Evolutionary conservation across 768 basidiomycete species (phyloP), one percentile per base, ranked within the genome.

Genomic region (Leccinum olivaceopallidum): DNA sequence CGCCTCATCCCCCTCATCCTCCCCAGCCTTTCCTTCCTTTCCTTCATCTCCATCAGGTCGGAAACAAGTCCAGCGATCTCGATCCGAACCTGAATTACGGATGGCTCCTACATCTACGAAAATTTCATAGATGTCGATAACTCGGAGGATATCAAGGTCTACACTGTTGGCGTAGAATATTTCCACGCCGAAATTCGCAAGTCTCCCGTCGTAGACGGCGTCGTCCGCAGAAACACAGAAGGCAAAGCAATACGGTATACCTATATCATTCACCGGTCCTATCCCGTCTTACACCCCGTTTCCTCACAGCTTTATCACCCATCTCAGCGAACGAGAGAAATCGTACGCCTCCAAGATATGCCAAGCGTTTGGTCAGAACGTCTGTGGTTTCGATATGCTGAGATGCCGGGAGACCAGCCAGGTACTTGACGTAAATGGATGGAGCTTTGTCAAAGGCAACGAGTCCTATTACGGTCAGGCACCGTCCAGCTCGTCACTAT

Each of bases 371-470:
- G 96, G 96, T 36, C 97, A 99, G 76, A 87, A 89, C 63, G 94
- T 98, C 37, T 99, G 97, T 71, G 97, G 97, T 14, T 99, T 97
- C 70, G 97, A 99, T 74, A 85, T 99, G 83, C 76, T 98, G 64
- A 82, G 97, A 42, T 95, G 93, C 64, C 86, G 89, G 36, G 85
- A 77, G 58, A 84, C 80, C 65, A 96, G 94, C 72, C 91, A 92
- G 74, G 91, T 99, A 24, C 98, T 99, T 64, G 97, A 99, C 73
- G 97, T 98, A 54, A 99, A 98, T 67, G 97, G 97, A n/a, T 96
- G 94, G 94, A 95, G 94, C 70, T 96, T 96, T 66, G 94, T 96
- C 59, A 96, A 95, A 74, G 94, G 94, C 42, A 96, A 95, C 72
- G 93, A 95, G 63, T 83, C 85, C 20, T 99, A 99, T 76, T 99